These are phyloP conservation scores for Ustilago shanxiensis DNA, from an alignment of 1,284 basidiomycete species.

Conservation along the genomic window DNA sequence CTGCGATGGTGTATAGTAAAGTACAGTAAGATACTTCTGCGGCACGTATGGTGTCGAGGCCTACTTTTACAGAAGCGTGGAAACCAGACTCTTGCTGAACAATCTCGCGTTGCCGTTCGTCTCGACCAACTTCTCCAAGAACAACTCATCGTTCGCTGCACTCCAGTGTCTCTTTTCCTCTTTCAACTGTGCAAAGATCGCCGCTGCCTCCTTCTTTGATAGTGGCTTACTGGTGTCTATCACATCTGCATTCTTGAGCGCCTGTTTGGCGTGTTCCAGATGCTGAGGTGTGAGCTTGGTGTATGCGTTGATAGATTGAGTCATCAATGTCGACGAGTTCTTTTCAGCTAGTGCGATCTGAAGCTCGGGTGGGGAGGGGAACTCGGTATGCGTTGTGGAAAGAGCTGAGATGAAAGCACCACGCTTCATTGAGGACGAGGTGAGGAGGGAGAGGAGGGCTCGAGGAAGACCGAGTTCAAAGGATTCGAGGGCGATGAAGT, in stretches of 20 bases:
- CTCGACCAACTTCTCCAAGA: constrained; percentile 64
- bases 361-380: constrained; percentile 45
- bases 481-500: constrained; percentile 79
- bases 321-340: constrained; percentile 12
- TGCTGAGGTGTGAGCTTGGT: constrained; percentile 50
- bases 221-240: constrained; percentile 41
- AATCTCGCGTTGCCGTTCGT: constrained; percentile 55
- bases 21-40: too few species aligned
- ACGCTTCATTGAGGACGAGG: constrained; percentile 21
- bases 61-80: constrained; percentile 40
- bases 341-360: constrained; percentile 46
- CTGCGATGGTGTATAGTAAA: neutral
- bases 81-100: constrained; percentile 56
- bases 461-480: constrained; percentile 87
- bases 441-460: constrained; percentile 50
- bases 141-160: constrained; percentile 62
- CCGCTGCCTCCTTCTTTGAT: constrained; percentile 45
- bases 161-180: constrained; percentile 53
- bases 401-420: constrained; percentile 54
- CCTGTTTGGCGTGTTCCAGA: constrained; percentile 42
- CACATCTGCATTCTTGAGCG: constrained; percentile 27
- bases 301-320: constrained; percentile 57
- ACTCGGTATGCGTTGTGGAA: constrained; percentile 57
- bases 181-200: constrained; percentile 52
- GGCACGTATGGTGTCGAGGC: too few species aligned